Conservation (phyloP, 352 stramenopile species). For the Globisporangium recalcitrans region DNA sequence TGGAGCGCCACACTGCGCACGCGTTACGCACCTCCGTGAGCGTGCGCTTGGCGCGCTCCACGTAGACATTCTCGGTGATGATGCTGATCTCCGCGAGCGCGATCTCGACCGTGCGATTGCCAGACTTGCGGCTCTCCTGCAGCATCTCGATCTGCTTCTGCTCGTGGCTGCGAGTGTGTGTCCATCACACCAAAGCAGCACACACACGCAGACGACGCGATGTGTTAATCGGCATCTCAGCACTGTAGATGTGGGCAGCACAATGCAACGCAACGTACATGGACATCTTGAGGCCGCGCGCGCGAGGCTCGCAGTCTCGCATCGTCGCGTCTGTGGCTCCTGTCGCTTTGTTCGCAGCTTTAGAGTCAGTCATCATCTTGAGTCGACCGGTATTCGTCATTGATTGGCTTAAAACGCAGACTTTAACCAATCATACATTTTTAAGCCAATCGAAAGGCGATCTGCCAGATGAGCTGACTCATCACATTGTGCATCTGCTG, state of each 20-base stretch:
- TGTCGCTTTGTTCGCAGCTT: conserved; percentile 3
- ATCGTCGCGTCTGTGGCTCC: conserved; percentile 6
- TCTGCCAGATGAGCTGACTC: too few relatives aligned
- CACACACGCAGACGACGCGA: neutral
- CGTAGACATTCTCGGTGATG: conserved; percentile 67
- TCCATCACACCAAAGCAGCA: neutral
- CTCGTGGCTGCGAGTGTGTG: conserved; percentile 19
- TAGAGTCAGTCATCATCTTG: neutral
- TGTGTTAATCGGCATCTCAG: neutral
- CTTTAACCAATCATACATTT: conserved; percentile 1
- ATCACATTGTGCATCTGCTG: neutral
- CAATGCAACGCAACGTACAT: conserved; percentile 4
- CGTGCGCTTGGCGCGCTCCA: conserved; percentile 55
- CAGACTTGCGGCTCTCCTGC: conserved; percentile 51
- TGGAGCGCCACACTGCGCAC: neutral
- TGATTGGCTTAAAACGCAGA: conserved; percentile 6
- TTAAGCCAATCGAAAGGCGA: too few relatives aligned
- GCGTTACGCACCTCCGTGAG: conserved; percentile 31
- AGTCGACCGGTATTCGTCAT: neutral
- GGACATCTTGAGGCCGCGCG: conserved; percentile 3
- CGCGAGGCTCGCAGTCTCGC: conserved; percentile 3
- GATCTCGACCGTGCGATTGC: conserved; percentile 60
- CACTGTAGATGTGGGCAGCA: neutral
- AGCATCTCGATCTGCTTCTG: conserved; percentile 30
- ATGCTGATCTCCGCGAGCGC: conserved; percentile 69